A percentile compares a stretch with the other conserved stretches of the same genome.
These are phyloP conservation scores for Rhodosporidiobolus odoratus DNA, from an alignment of 768 basidiomycete species.

Conservation along the genomic window DNA sequence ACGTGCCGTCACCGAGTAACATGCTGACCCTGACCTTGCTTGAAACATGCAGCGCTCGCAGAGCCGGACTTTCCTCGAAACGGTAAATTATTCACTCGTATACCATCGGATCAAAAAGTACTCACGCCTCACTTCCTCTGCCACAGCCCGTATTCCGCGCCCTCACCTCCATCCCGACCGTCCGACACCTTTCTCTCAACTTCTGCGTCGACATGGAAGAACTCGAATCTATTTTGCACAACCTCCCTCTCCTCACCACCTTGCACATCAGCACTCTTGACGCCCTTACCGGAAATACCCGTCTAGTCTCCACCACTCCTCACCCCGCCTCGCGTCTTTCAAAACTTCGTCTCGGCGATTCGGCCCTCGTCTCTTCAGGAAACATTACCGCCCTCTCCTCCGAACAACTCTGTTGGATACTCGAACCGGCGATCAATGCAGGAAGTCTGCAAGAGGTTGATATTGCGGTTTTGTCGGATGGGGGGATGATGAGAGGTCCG, in stretches of 20 bases:
- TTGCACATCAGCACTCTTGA: conserved; percentile 10
- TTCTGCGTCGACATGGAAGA: conserved; percentile 26
- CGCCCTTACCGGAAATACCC: not conserved
- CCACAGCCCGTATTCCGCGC: conserved; percentile 17
- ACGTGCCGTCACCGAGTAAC: too few relatives aligned
- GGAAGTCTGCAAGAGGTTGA: conserved; percentile 8
- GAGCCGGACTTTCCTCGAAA: too few relatives aligned
- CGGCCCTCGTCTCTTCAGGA: too few relatives aligned
- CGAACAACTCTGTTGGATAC: conserved; percentile 17
- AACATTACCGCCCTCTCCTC: not conserved
- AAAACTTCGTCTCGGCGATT: conserved; percentile 11
- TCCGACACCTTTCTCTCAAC: conserved; percentile 8
- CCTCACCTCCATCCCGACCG: not conserved
- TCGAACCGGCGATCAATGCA: conserved; percentile 18
- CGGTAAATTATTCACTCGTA: too few relatives aligned
- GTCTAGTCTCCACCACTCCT: not conserved
- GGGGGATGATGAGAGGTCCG: not conserved
- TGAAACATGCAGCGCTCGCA: too few relatives aligned
- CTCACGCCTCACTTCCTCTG: not conserved
- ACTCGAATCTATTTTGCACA: conserved; percentile 17
- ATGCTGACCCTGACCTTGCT: too few relatives aligned
- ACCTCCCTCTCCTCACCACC: conserved; percentile 4
- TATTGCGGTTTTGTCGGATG: not conserved
- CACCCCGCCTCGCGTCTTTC: conserved; percentile 12
- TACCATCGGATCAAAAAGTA: too few relatives aligned